phyloP scores from a whole-genome alignment of 305 asterid species.

The Fraxinus baroniana region DNA sequence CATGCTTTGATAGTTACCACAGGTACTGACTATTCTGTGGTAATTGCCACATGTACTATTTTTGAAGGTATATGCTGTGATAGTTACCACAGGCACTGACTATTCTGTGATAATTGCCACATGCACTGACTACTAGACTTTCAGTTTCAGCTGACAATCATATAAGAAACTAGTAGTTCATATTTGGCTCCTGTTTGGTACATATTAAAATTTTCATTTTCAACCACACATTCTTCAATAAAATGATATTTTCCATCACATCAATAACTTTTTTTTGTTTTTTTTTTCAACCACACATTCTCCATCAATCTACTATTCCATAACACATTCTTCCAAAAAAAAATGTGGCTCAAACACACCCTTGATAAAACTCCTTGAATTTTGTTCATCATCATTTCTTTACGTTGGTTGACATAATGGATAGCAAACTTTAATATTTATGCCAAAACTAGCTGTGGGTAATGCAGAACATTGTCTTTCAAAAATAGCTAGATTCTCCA shows the following conservation, averaged over 20 bases:
- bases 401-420: not conserved
- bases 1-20: not conserved
- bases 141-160: not conserved
- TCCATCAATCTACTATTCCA: too few species aligned
- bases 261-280: too few species aligned
- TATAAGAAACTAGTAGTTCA: not conserved
- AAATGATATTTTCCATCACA: too few species aligned
- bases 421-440: not conserved
- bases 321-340: too few species aligned
- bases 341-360: too few species aligned
- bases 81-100: not conserved
- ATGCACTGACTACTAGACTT: not conserved
- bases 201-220: too few species aligned
- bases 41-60: not conserved
- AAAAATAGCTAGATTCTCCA: not conserved
- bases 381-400: not conserved
- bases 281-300: too few species aligned
- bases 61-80: not conserved
- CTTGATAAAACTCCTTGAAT: not conserved
- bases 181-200: not conserved
- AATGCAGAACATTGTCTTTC: not conserved
- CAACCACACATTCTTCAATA: too few species aligned
- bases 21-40: not conserved
- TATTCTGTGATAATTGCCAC: not conserved
- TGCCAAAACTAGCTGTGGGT: not conserved